A percentile compares a stretch with the other conserved stretches of the same genome.
Conservation (phyloP, 1,284 basidiomycete species). For the Afroboletus lepidellus region DNA sequence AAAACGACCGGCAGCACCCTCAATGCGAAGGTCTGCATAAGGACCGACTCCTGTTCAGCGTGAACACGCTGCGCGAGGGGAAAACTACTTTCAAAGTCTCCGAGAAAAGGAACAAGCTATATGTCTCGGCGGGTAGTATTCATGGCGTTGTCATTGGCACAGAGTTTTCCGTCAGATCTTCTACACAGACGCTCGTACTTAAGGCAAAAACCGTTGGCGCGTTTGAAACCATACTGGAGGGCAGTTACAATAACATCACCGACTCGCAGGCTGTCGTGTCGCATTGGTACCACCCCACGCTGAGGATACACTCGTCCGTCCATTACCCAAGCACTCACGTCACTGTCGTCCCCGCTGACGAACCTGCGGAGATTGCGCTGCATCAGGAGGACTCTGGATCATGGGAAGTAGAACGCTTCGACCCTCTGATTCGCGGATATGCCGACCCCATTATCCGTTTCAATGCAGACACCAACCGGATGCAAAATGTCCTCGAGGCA, state of each 20-base stretch:
- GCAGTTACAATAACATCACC: neutral
- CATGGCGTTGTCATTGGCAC: slow-evolving; percentile 20
- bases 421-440: slow-evolving; percentile 10
- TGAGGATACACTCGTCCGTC: slow-evolving; percentile 13
- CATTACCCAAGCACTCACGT: neutral
- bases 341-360: slow-evolving; percentile 3
- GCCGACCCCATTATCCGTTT: slow-evolving; percentile 6
- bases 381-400: neutral
- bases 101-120: neutral
- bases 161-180: slow-evolving; percentile 8
- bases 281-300: slow-evolving; percentile 13
- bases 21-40: slow-evolving; percentile 23
- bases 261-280: slow-evolving; percentile 14
- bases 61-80: slow-evolving; percentile 16
- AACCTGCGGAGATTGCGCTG: slow-evolving; percentile 13
- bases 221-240: slow-evolving; percentile 16
- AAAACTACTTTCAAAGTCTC: slow-evolving; percentile 20
- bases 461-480: neutral
- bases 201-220: slow-evolving; percentile 13
- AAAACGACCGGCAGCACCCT: slow-evolving; percentile 12
- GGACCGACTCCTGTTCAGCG: slow-evolving; percentile 23
- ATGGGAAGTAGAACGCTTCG: slow-evolving; percentile 22
- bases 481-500: slow-evolving; percentile 9
- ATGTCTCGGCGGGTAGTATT: slow-evolving; percentile 24
- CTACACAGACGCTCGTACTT: slow-evolving; percentile 1